Percentiles rank a stretch among this genome's conserved stretches.
Conservation (phyloP, 164 flowering plant species). For the Vitis rotundifolia region DNA sequence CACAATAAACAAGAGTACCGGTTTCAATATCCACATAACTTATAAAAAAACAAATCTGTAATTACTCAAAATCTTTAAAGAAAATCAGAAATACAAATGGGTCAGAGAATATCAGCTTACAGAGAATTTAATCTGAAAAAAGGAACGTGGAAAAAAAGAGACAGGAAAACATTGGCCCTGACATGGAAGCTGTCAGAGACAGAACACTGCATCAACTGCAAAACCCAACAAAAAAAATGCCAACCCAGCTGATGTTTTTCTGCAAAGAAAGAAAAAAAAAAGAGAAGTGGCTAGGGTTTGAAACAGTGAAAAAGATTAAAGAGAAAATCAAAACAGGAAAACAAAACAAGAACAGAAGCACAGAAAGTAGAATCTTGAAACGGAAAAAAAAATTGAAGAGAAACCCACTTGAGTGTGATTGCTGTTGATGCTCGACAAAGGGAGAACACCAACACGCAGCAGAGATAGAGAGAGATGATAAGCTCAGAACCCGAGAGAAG, state of each 20-base stretch:
- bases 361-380: not conserved
- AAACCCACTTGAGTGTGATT: not conserved
- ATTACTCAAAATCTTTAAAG: not conserved
- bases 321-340: too few species aligned
- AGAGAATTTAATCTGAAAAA: not conserved
- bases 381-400: not conserved
- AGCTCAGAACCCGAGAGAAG: constrained; percentile 14
- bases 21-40: not conserved
- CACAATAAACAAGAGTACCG: not conserved
- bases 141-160: not conserved
- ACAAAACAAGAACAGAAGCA: not conserved
- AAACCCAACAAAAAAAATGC: not conserved
- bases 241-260: too few species aligned
- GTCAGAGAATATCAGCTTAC: not conserved
- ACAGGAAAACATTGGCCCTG: constrained; percentile 14
- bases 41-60: not conserved
- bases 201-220: constrained; percentile 11
- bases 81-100: not conserved
- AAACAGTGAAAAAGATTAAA: too few species aligned
- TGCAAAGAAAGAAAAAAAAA: not conserved
- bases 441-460: not conserved
- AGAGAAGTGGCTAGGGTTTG: not conserved
- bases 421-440: not conserved
- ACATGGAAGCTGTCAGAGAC: constrained; percentile 20
- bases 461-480: constrained; percentile 3